These are phyloP conservation scores for Penicillium simplicissimum DNA, from an alignment of 495 filamentous ascomycete genomes.

Conservation along the genomic window DNA sequence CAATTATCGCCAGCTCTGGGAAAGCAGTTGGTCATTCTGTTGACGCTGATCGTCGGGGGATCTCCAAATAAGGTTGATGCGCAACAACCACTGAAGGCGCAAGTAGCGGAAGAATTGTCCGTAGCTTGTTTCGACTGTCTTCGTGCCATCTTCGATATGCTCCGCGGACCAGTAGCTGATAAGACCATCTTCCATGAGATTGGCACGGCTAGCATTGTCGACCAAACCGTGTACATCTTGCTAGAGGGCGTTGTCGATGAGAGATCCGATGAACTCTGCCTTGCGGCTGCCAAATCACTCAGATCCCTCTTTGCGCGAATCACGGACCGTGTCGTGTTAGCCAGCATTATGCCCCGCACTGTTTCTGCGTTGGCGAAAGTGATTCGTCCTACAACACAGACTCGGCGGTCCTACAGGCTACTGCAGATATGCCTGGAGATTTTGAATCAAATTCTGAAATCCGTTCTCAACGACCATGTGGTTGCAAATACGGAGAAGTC, in stretches of 20 bases:
- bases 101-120: conserved; percentile 66
- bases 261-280: conserved; percentile 60
- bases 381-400: conserved; percentile 65
- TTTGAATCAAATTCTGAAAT: conserved; percentile 60
- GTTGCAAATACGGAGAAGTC: conserved; percentile 16
- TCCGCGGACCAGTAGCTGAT: conserved; percentile 46
- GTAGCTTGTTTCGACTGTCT: conserved; percentile 62
- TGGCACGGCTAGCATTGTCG: conserved; percentile 65
- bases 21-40: conserved; percentile 80
- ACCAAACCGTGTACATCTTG: conserved; percentile 78
- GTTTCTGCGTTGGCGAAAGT: conserved; percentile 78
- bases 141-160: conserved; percentile 48
- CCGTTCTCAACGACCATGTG: conserved; percentile 62
- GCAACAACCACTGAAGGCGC: conserved; percentile 34
- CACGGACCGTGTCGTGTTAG: conserved; percentile 68
- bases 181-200: conserved; percentile 59
- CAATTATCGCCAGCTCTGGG: conserved; percentile 66
- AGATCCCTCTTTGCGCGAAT: conserved; percentile 61
- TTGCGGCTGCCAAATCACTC: conserved; percentile 66
- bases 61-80: conserved; percentile 50
- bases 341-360: conserved; percentile 84
- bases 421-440: conserved; percentile 61
- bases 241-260: conserved; percentile 68
- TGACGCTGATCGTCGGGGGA: conserved; percentile 79
- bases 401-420: conserved; percentile 63